phyloP scores from a whole-genome alignment of 805 yeast species.

The Candida pseudoglaebosa region DNA sequence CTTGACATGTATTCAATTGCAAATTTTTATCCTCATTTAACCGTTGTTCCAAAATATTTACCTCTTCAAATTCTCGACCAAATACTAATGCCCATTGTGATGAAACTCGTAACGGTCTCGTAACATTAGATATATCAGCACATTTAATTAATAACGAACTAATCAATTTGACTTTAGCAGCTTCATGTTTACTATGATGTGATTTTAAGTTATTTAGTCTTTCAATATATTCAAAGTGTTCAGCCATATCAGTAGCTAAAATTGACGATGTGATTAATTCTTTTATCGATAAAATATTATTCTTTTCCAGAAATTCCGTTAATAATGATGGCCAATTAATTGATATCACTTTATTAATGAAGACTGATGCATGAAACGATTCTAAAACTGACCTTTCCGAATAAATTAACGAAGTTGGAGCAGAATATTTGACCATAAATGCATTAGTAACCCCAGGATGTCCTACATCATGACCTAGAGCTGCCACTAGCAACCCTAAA shows the following conservation, averaged over 20 bases:
- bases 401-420: conserved; percentile 64
- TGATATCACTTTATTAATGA: conserved; percentile 37
- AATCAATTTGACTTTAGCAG: conserved; percentile 37
- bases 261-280: conserved; percentile 34
- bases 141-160: conserved; percentile 78
- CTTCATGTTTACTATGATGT: conserved; percentile 11
- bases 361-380: conserved; percentile 71
- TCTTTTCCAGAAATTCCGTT: conserved; percentile 15
- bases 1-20: conserved; percentile 6
- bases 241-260: conserved; percentile 83
- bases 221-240: conserved; percentile 68
- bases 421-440: conserved; percentile 52
- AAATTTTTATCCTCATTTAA: conserved; percentile 9
- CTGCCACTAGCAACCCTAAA: conserved; percentile 67
- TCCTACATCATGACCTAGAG: conserved; percentile 92
- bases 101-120: conserved; percentile 71
- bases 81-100: conserved; percentile 86
- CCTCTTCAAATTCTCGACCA: conserved; percentile 71
- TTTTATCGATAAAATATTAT: conserved; percentile 16
- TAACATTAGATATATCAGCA: conserved; percentile 93
- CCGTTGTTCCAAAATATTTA: conserved; percentile 47
- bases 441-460: conserved; percentile 95
- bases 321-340: conserved; percentile 36
- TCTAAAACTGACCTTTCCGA: conserved; percentile 72
- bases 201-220: conserved; percentile 35